Evolutionary conservation across 768 basidiomycete species (phyloP), one percentile per base, ranked within the genome.

Genomic region (Paxillus rubicundulus): DNA sequence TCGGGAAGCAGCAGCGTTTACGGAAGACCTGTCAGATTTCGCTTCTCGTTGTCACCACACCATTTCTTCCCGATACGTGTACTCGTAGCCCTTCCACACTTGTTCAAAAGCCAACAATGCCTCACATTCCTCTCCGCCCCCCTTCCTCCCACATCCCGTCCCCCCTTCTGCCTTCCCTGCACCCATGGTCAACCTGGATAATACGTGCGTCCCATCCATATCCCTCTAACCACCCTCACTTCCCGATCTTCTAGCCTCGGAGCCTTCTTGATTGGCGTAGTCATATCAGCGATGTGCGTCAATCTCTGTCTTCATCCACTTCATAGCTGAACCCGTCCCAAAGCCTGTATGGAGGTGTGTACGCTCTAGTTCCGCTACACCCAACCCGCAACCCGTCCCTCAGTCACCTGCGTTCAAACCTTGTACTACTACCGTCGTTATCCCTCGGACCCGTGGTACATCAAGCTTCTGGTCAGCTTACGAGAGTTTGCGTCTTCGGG

Each of bases 361-460:
- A 39, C 24, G 13, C n/a, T 32, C 13, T 14, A 14, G 13, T 20
- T 37, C 6, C 28, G 20, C 34, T 5, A 40, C 0, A 18, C 4
- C 53, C 40, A 33, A 59, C 17, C 27, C n/a, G 16, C 9, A n/a
- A 20, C 28, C 17, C 50, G 2, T 44, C 45, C 40, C 3, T 32
- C 13, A 85, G 82, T 82, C n/a, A 79, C 79, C 7, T 71, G 71
- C 37, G 65, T 83, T 27, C 83, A 85, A 61, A 72, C 75, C 1
- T 81, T 74, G 72, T 82, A 77, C 55, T 85, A 84, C 58, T 82
- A 65, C 50, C 71, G 67, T 14, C 74, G 52, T 2, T 71, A 83
- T 59, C 76, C 79, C 47, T 70, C 65, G 21, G 82, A 84, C 61
- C 59, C 65, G 21, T 82, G 79, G 79, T 66, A 71, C 13, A 68